Percentiles rank a stretch among this genome's conserved stretches.
Conservation (phyloP, 306 rosid species). For the Gynostemma pentaphyllum region DNA sequence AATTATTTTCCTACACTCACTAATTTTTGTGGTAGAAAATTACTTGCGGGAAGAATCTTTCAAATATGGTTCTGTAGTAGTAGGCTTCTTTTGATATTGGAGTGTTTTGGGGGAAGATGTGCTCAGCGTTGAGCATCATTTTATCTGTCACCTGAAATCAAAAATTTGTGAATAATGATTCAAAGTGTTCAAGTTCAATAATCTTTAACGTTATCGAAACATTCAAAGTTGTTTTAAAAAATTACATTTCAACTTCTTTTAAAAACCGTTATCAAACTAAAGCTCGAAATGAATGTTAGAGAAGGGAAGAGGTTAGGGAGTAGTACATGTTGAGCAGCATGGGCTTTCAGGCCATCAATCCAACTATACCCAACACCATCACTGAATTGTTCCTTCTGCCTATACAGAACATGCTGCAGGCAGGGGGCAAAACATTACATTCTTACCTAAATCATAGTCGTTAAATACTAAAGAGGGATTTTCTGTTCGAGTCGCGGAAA, state of each 20-base stretch:
- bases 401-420: conserved; percentile 74
- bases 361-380: conserved; percentile 97
- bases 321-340: conserved; percentile 79
- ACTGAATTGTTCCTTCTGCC: conserved; percentile 96
- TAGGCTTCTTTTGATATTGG: conserved; percentile 84
- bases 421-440: conserved; percentile 3
- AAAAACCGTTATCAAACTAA: no score
- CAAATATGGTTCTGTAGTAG: conserved; percentile 88
- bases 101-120: conserved; percentile 79
- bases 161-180: not conserved
- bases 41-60: conserved; percentile 93
- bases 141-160: conserved; percentile 53
- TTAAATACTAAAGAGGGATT: not conserved
- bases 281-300: not conserved
- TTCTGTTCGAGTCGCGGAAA: not conserved
- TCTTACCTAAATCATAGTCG: not conserved
- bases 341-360: conserved; percentile 92
- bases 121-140: conserved; percentile 76
- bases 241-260: no score
- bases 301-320: not conserved
- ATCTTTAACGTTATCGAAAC: no score
- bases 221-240: no score
- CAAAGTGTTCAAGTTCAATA: no score
- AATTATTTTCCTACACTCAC: not conserved
- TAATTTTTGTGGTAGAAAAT: conserved; percentile 2